A percentile compares a stretch with the other conserved stretches of the same genome.
These are phyloP conservation scores for Acanthamoeba triangularis DNA, from an alignment of 208 protist genomes.

Conservation along the genomic window DNA sequence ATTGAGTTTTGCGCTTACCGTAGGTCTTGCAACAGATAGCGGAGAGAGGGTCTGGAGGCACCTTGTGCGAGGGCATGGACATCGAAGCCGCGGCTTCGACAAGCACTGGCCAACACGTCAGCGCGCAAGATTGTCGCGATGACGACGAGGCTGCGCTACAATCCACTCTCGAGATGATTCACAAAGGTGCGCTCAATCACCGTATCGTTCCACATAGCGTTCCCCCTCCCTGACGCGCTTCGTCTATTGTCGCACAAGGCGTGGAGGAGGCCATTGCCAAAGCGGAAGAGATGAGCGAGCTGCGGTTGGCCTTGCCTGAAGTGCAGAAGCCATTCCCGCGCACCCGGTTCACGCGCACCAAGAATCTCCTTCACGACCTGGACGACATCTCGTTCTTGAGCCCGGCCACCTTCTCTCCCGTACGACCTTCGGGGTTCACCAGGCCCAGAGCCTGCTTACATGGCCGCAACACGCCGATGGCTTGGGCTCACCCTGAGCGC, in stretches of 20 bases:
- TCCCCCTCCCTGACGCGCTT: too few species aligned
- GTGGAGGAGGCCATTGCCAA: not conserved
- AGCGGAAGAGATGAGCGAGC: not conserved
- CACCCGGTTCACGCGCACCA: slow-evolving; percentile 1
- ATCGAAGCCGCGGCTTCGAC: not conserved
- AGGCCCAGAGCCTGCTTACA: not conserved
- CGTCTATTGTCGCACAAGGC: not conserved
- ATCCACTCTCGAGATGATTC: not conserved
- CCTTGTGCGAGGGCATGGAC: not conserved
- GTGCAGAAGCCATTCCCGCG: not conserved
- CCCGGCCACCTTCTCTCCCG: not conserved
- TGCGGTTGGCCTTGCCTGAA: not conserved
- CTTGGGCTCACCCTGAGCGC: not conserved
- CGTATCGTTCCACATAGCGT: too few species aligned
- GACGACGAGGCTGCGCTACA: not conserved
- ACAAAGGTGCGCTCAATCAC: not conserved
- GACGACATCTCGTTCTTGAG: not conserved
- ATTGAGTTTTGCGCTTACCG: not conserved
- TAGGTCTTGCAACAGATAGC: not conserved
- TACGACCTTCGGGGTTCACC: not conserved
- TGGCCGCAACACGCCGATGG: not conserved
- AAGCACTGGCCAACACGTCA: not conserved
- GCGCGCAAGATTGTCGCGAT: not conserved
- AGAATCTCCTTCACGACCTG: not conserved
- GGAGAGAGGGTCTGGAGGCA: not conserved